Base-by-base conservation (phyloP, 2,329 filamentous ascomycete species). In the Onygenales sp. region DNA sequence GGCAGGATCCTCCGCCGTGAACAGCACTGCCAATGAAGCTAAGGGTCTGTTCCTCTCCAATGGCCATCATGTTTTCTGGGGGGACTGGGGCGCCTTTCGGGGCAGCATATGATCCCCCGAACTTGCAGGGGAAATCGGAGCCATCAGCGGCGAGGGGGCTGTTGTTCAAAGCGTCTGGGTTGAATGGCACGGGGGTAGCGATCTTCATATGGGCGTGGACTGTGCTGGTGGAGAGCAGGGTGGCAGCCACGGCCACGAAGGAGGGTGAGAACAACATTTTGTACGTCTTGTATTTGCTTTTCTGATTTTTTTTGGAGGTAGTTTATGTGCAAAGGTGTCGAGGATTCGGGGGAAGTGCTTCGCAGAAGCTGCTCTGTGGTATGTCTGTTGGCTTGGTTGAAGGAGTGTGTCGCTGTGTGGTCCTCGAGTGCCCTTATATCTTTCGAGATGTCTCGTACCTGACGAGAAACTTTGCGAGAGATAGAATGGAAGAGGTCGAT, bases 1-100 rank as follows among this genome's bases (percentile, higher is more conserved):
- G 93, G 74, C 93, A 97, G 0, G 88, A 94, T 0, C 93, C 93
- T 52, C 93, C 93, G 14, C 91, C 91, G 61, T 98, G 93, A 0
- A 85, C 82, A 2, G 90, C 91, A 48, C 77, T 74, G 37, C 90
- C 91, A 0, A 72, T 72, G 69, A 95, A 88, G 0, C 71, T 68
- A 1, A 96, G 76, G 0, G 73, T 67, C 62, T 86, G 81, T 0
- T 68, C 58, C 5, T 80, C 78, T 3, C 88, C 88, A 11, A 86
- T 77, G 0, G 77, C 72, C 69, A 86, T 87, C 1, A 74, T 65
- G 61, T 88, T 88, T 51, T 65, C 62, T n/a, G 46, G 17, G 11
- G 46, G 46, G 1, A 49, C 46, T 27, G 10, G 2, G 70, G 71
- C 1, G 9, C 4, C 10, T 7, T 9, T 17, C 63, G 67, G 70